Percentiles rank a stretch among this genome's conserved stretches.
These are phyloP conservation scores for Thoreauomyces humboldtii DNA, from an alignment of 192 early-diverging fungal species.

Conservation along the genomic window DNA sequence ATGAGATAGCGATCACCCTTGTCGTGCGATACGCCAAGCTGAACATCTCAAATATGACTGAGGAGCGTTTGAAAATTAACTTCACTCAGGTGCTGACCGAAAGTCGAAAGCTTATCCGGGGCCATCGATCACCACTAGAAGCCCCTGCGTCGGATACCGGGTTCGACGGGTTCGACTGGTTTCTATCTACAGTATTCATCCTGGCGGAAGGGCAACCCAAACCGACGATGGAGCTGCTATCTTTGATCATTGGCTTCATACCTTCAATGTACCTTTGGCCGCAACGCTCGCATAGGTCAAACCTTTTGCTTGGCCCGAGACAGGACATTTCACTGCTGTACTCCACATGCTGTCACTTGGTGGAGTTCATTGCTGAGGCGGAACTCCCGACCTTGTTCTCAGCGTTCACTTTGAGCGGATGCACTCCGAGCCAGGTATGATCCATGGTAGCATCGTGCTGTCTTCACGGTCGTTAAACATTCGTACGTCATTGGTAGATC, in stretches of 20 bases:
- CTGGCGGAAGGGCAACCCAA: slow-evolving; percentile 22
- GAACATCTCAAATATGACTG: slow-evolving; percentile 6
- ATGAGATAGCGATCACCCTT: slow-evolving; percentile 20
- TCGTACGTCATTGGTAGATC: slow-evolving; percentile 22
- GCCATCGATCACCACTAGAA: not conserved
- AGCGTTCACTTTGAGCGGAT: slow-evolving; percentile 51
- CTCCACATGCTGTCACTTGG: slow-evolving; percentile 38
- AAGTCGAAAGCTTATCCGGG: not conserved
- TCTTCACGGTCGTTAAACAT: not conserved
- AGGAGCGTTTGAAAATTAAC: not conserved
- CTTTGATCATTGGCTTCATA: slow-evolving; percentile 6
- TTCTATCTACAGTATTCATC: slow-evolving; percentile 39
- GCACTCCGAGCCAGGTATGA: slow-evolving; percentile 50
- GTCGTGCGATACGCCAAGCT: slow-evolving; percentile 32
- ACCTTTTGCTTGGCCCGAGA: not conserved
- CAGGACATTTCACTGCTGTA: slow-evolving; percentile 33
- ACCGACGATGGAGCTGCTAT: slow-evolving; percentile 16
- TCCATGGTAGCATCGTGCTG: not conserved
- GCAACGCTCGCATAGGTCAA: slow-evolving; percentile 2
- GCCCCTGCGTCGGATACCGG: not conserved
- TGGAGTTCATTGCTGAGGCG: slow-evolving; percentile 43
- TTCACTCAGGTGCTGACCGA: slow-evolving; percentile 10
- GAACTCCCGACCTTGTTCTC: slow-evolving; percentile 42
- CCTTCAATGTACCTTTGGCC: slow-evolving; percentile 38
- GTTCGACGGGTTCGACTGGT: slow-evolving; percentile 46